Conservation (phyloP, 1,284 basidiomycete species). For the Laetiporus sulphureus region DNA sequence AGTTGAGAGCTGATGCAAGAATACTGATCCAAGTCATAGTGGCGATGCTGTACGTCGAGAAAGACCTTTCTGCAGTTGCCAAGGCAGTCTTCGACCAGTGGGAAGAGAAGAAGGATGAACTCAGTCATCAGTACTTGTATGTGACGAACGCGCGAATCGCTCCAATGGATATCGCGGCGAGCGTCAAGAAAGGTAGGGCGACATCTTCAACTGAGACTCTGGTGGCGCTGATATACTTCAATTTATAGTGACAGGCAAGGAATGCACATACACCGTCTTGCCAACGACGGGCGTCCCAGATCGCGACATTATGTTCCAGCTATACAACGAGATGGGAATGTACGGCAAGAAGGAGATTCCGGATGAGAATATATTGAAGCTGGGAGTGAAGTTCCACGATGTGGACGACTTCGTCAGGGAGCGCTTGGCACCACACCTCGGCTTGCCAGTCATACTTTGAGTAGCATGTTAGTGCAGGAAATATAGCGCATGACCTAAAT, state of each 20-base stretch:
- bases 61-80: conserved; percentile 15
- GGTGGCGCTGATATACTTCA: too few species aligned
- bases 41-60: conserved; percentile 20
- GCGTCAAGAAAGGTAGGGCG: conserved; percentile 14
- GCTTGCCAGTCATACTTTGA: conserved; percentile 14
- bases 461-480: not conserved
- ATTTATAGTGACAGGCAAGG: conserved; percentile 16
- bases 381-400: conserved; percentile 16
- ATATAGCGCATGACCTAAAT: not conserved
- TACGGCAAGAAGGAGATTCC: conserved; percentile 18
- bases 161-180: conserved; percentile 14
- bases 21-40: conserved; percentile 6
- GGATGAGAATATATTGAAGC: conserved; percentile 15
- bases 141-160: conserved; percentile 15
- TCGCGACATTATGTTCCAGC: conserved; percentile 20
- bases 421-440: conserved; percentile 16
- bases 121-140: conserved; percentile 17
- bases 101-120: conserved; percentile 9
- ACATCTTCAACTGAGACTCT: too few species aligned
- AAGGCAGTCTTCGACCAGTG: conserved; percentile 19
- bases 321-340: conserved; percentile 22
- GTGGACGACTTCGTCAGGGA: conserved; percentile 18
- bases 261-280: conserved; percentile 12
- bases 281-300: conserved; percentile 18
- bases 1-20: not conserved